A percentile compares a stretch with the other conserved stretches of the same genome.
phyloP scores from a whole-genome alignment of 2,329 filamentous ascomycete species.

The Dactylellina haptotyla region DNA sequence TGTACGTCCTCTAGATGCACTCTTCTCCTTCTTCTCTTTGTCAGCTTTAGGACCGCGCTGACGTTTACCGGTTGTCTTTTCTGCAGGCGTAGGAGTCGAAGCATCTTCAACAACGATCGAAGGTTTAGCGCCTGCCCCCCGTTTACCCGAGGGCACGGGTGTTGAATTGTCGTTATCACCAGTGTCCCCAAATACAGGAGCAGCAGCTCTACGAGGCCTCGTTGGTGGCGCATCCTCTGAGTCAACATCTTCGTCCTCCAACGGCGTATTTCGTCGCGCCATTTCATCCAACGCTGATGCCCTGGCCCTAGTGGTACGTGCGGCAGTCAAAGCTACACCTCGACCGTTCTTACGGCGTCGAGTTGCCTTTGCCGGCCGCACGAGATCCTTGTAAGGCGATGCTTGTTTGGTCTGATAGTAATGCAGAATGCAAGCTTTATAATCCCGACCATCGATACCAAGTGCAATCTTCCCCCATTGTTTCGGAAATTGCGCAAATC shows the following conservation, averaged over 20 bases:
- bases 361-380: constrained; percentile 62
- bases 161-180: constrained; percentile 51
- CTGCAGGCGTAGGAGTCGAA: constrained; percentile 40
- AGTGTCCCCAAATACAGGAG: constrained; percentile 56
- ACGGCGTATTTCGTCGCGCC: constrained; percentile 64
- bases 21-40: constrained; percentile 56
- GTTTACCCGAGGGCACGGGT: constrained; percentile 37
- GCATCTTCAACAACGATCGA: constrained; percentile 43
- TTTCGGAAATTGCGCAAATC: constrained; percentile 79
- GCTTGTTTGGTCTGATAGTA: constrained; percentile 84
- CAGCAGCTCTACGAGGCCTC: constrained; percentile 66
- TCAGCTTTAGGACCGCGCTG: constrained; percentile 53
- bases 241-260: constrained; percentile 61
- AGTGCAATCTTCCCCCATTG: constrained; percentile 83
- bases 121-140: constrained; percentile 27
- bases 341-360: constrained; percentile 39
- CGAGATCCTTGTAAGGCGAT: constrained; percentile 79
- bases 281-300: constrained; percentile 69
- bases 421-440: constrained; percentile 83
- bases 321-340: constrained; percentile 64
- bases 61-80: constrained; percentile 43
- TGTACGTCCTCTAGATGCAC: constrained; percentile 40
- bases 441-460: constrained; percentile 72
- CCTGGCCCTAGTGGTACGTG: constrained; percentile 67
- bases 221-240: constrained; percentile 61